Conservation (phyloP, 305 asterid genomes). For the Fraxinus angustifolia region DNA sequence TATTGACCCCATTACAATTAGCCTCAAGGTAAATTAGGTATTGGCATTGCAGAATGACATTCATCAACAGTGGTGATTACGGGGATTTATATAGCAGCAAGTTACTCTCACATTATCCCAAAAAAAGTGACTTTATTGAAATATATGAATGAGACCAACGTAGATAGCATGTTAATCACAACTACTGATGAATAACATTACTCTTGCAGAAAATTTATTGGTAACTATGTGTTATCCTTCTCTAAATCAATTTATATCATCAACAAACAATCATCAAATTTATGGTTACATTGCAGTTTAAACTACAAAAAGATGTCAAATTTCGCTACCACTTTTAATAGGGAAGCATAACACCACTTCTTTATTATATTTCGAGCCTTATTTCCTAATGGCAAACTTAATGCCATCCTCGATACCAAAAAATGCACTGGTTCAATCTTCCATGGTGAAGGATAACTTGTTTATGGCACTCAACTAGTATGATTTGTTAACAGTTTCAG, state of each 20-base stretch:
- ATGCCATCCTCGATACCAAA: background rate
- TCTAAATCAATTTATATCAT: too few relatives aligned
- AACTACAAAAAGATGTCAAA: background rate
- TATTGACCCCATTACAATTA: background rate
- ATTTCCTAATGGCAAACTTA: background rate
- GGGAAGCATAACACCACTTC: background rate
- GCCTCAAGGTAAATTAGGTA: background rate
- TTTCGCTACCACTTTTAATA: background rate
- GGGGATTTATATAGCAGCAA: background rate
- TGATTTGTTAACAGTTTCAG: background rate
- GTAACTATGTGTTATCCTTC: too few relatives aligned
- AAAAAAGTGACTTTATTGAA: background rate
- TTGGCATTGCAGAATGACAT: background rate
- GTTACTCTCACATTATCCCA: background rate
- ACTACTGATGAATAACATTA: too few relatives aligned
- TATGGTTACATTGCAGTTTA: background rate
- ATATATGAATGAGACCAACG: background rate
- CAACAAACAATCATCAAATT: too few relatives aligned
- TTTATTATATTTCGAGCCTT: background rate
- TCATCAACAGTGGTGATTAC: background rate
- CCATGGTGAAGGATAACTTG: background rate
- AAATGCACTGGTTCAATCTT: background rate
- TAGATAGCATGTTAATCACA: background rate
- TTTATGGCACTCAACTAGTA: background rate
- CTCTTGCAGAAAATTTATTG: background rate